A percentile compares a stretch with the other conserved stretches of the same genome.
Evolutionary conservation across 306 rosid genomes (phyloP).

Genomic region (Notholithocarpus densiflorus): DNA sequence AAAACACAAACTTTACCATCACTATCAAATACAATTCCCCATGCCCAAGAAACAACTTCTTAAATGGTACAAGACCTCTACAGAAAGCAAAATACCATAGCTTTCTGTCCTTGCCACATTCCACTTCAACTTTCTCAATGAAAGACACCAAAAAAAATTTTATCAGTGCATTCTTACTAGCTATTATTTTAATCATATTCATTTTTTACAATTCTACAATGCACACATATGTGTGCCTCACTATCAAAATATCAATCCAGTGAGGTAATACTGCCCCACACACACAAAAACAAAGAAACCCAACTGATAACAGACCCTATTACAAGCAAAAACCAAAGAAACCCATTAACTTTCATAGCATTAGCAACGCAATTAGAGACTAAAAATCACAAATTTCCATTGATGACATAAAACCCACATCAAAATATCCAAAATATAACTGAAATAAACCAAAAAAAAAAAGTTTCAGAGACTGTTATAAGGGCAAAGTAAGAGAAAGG

Average conservation of each 20-base stretch:
- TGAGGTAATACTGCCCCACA: background rate
- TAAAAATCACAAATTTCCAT: background rate
- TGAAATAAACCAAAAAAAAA: background rate
- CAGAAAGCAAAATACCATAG: background rate
- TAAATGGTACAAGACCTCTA: background rate
- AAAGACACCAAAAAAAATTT: background rate
- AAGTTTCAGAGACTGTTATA: background rate
- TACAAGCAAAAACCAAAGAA: conserved; percentile 5
- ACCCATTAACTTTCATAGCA: conserved; percentile 3
- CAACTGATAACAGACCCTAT: background rate
- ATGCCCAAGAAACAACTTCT: background rate
- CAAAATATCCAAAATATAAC: background rate
- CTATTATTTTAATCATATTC: background rate
- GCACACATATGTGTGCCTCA: background rate
- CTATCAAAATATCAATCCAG: background rate
- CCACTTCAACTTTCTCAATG: background rate
- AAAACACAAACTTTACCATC: background rate
- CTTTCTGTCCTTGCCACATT: background rate
- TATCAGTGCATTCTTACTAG: background rate
- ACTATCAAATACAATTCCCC: background rate
- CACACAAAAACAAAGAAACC: background rate
- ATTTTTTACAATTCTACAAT: background rate
- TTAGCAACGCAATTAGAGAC: background rate
- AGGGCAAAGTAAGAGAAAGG: background rate
- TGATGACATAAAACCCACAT: background rate